A percentile compares a stretch with the other conserved stretches of the same genome.
These are phyloP conservation scores for Rhypophila decipiens DNA, from an alignment of 495 filamentous ascomycete genomes.

Conservation along the genomic window DNA sequence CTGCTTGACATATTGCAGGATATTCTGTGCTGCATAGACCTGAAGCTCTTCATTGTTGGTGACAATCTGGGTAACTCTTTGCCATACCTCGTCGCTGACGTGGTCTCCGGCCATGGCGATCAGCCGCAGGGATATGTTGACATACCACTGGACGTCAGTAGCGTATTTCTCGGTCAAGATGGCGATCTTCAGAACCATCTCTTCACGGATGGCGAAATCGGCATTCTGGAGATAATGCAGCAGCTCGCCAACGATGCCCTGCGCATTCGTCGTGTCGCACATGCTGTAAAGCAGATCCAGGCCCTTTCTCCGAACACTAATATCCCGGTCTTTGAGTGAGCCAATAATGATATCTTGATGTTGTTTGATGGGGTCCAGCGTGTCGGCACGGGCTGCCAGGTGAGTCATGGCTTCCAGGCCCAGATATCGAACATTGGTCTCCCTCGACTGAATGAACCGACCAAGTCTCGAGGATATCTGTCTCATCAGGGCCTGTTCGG, in stretches of 20 bases:
- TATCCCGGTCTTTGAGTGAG: conserved; percentile 90
- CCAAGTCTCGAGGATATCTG: conserved; percentile 92
- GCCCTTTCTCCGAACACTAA: conserved; percentile 92
- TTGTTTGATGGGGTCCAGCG: conserved; percentile 94
- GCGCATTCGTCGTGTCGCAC: conserved; percentile 91
- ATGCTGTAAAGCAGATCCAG: conserved; percentile 98
- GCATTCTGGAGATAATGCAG: conserved; percentile 91
- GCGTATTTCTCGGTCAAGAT: conserved; percentile 98
- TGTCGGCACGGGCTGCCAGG: conserved; percentile 89
- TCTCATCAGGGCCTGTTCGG: conserved; percentile 90
- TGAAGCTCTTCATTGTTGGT: conserved; percentile 99
- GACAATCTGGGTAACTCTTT: conserved; percentile 97
- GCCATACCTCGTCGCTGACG: conserved; percentile 99
- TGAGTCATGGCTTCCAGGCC: conserved; percentile 98
- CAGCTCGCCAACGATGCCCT: conserved; percentile 87
- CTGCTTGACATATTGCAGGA: conserved; percentile 79
- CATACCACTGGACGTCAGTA: conserved; percentile 98
- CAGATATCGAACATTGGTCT: conserved; percentile 97
- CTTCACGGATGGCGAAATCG: conserved; percentile 95
- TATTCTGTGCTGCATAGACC: conserved; percentile 90
- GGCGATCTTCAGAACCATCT: conserved; percentile 99
- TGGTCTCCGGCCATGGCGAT: conserved; percentile 97
- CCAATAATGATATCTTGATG: conserved; percentile 94
- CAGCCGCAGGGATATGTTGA: conserved; percentile 90
- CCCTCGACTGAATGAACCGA: conserved; percentile 92